phyloP scores from a whole-genome alignment of 139 green algal genomes.

The Limnomonas spitsbergensis region DNA sequence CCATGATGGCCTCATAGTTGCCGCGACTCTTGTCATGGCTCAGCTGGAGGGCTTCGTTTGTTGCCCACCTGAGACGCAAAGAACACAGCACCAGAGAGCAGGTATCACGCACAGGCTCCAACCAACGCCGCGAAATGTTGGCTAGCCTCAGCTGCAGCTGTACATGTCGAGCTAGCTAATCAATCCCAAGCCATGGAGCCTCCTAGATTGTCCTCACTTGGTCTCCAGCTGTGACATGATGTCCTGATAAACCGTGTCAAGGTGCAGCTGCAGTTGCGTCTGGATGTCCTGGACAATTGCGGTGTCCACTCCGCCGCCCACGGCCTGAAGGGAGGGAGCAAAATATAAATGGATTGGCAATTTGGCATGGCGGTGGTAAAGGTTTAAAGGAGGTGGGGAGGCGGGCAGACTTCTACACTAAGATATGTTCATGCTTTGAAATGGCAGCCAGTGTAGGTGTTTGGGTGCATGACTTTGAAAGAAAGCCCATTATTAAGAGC shows the following conservation, averaged over 20 bases:
- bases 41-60: neutral
- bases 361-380: neutral
- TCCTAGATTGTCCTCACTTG: too few species aligned
- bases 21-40: slow-evolving; percentile 9
- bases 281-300: neutral
- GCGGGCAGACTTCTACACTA: neutral
- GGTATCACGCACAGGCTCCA: neutral
- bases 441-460: too few species aligned
- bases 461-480: too few species aligned
- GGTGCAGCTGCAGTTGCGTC: neutral
- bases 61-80: slow-evolving; percentile 17
- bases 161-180: too few species aligned
- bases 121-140: too few species aligned
- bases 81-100: neutral
- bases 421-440: too few species aligned
- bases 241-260: slow-evolving; percentile 5
- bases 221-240: neutral
- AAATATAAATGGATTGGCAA: neutral
- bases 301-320: neutral
- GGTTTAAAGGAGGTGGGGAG: neutral
- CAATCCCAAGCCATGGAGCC: too few species aligned
- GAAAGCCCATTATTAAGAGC: too few species aligned
- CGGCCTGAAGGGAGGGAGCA: neutral
- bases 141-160: too few species aligned
- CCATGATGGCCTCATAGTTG: slow-evolving; percentile 22